Percentiles rank a stretch among this genome's conserved stretches.
Conservation (phyloP, 306 rosid species). For the Prunus mume region DNA sequence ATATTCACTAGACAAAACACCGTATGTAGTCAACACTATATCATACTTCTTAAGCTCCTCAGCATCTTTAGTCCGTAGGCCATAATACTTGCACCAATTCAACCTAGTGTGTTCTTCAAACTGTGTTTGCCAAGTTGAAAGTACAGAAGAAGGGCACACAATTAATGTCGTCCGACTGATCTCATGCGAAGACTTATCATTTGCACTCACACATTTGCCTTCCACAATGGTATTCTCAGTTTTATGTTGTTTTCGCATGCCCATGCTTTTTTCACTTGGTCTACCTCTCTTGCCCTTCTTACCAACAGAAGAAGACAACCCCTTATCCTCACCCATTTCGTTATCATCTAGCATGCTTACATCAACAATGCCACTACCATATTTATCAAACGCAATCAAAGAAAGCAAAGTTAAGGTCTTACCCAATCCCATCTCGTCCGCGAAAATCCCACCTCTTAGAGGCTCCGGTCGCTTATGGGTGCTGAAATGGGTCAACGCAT, state of each 20-base stretch:
- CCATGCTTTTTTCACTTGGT: neutral
- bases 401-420: constrained; percentile 77
- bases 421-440: constrained; percentile 85
- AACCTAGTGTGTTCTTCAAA: constrained; percentile 59
- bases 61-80: constrained; percentile 48
- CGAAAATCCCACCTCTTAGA: constrained; percentile 71
- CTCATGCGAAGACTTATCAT: neutral
- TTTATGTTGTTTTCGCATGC: constrained; percentile 32
- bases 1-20: constrained; percentile 45
- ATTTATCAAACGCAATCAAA: constrained; percentile 55
- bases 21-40: constrained; percentile 71
- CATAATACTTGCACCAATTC: constrained; percentile 63
- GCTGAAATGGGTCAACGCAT: constrained; percentile 52
- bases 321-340: constrained; percentile 29
- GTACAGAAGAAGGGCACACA: constrained; percentile 77
- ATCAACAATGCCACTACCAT: constrained; percentile 15
- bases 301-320: constrained; percentile 11
- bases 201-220: constrained; percentile 17
- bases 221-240: constrained; percentile 2
- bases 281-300: constrained; percentile 41
- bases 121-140: constrained; percentile 64
- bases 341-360: constrained; percentile 21
- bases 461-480: constrained; percentile 49
- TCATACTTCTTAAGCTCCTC: constrained; percentile 59
- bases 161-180: constrained; percentile 43